Conservation (phyloP, 345 rosid species). For the Raphanus sativus region DNA sequence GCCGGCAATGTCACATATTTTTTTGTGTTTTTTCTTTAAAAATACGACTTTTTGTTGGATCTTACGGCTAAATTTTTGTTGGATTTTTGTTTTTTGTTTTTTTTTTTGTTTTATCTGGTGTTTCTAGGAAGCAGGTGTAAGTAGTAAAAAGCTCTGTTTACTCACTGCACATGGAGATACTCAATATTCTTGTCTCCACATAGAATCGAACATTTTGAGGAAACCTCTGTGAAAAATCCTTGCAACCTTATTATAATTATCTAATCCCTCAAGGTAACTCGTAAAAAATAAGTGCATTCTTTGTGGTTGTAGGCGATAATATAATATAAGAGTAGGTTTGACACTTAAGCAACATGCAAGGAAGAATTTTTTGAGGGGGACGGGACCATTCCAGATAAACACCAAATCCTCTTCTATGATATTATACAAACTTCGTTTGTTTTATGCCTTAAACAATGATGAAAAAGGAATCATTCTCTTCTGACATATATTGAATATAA, state of each 20-base stretch:
- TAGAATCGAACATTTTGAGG: slow-evolving; percentile 47
- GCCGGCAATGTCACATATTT: not conserved
- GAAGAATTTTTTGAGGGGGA: not conserved
- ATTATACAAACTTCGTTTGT: slow-evolving; percentile 24
- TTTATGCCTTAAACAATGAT: slow-evolving; percentile 38
- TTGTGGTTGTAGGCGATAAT: too few relatives aligned
- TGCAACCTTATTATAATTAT: not conserved
- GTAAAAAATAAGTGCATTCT: not conserved
- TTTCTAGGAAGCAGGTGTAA: slow-evolving; percentile 20
- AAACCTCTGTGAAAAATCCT: slow-evolving; percentile 30
- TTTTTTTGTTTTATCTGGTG: slow-evolving; percentile 5
- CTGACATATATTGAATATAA: slow-evolving; percentile 16
- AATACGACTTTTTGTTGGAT: slow-evolving; percentile 12
- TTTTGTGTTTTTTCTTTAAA: too few relatives aligned
- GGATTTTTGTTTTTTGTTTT: slow-evolving; percentile 12
- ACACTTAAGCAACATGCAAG: slow-evolving; percentile 17
- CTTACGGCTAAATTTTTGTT: slow-evolving; percentile 25
- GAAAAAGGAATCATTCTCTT: slow-evolving; percentile 27
- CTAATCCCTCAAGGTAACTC: slow-evolving; percentile 1
- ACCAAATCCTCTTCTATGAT: slow-evolving; percentile 38
- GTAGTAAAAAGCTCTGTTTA: slow-evolving; percentile 24
- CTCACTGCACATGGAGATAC: slow-evolving; percentile 40
- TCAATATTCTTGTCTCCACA: slow-evolving; percentile 38
- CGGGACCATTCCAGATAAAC: slow-evolving; percentile 45
- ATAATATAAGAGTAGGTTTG: too few relatives aligned